These are phyloP conservation scores for Cymbidium sinense DNA, from an alignment of 106 monocot species.

Conservation along the genomic window DNA sequence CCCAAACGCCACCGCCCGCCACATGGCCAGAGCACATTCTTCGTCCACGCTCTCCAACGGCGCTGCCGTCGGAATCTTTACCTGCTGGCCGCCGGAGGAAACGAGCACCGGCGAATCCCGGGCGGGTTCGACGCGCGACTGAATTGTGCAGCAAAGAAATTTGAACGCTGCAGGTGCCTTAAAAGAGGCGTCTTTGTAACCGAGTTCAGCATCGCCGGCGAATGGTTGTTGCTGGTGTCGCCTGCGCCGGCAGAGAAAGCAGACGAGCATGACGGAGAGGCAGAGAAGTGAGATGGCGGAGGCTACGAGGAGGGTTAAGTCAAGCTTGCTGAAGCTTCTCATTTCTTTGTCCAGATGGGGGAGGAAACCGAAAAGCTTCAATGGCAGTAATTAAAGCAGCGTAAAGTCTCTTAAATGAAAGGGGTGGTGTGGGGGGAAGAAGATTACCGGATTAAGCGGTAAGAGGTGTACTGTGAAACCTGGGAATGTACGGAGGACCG, in stretches of 20 bases:
- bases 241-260: not conserved
- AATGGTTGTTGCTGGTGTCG: not conserved
- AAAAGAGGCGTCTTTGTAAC: not conserved
- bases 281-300: not conserved
- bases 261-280: not conserved
- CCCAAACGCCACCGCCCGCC: not conserved
- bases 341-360: not conserved
- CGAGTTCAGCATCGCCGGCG: constrained; percentile 1
- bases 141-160: not conserved
- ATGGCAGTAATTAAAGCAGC: not conserved
- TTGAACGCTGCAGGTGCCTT: too few species aligned
- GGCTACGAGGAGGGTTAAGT: not conserved
- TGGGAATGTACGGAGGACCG: not conserved
- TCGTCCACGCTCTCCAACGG: not conserved
- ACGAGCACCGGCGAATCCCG: not conserved
- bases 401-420: not conserved
- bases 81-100: not conserved
- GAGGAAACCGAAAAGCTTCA: not conserved
- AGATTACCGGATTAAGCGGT: not conserved
- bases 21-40: not conserved
- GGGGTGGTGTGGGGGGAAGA: not conserved
- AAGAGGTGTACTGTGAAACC: not conserved
- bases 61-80: not conserved
- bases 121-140: not conserved
- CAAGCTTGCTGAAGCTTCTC: not conserved